Evolutionary conservation across 768 basidiomycete species (phyloP).

Genomic region (Piloderma croceum): DNA sequence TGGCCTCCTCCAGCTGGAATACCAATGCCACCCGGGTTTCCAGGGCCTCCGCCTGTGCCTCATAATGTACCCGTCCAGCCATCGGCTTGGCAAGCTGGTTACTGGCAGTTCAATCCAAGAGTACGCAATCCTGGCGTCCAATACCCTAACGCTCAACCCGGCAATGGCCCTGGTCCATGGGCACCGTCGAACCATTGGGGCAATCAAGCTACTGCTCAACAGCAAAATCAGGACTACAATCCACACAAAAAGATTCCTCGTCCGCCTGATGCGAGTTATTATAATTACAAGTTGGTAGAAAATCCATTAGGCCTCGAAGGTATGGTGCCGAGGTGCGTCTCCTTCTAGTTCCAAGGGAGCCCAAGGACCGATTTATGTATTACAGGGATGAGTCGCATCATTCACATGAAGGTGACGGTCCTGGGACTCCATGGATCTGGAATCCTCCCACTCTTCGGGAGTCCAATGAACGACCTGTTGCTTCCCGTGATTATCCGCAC

Average conservation of each 20-base stretch:
- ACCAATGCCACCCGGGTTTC: background rate
- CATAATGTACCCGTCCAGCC: background rate
- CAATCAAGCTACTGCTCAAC: too few relatives aligned
- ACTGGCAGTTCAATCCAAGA: background rate
- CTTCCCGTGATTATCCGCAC: background rate
- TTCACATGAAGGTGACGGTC: background rate
- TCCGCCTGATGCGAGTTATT: background rate
- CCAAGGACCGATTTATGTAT: too few relatives aligned
- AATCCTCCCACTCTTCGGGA: background rate
- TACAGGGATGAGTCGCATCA: too few relatives aligned
- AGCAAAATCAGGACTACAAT: background rate
- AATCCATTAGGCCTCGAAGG: background rate
- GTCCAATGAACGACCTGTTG: background rate
- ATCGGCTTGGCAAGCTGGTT: background rate
- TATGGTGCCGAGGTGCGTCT: background rate
- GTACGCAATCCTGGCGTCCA: background rate
- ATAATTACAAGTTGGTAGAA: background rate
- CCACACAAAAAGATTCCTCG: background rate
- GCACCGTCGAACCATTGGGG: background rate
- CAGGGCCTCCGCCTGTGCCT: background rate
- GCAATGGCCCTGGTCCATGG: background rate
- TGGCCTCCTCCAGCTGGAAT: background rate
- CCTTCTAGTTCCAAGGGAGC: too few relatives aligned
- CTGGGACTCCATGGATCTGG: background rate
- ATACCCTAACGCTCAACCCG: background rate